These are phyloP conservation scores for Talaromyces sp. DNA, from an alignment of 2,329 filamentous ascomycete species.

Conservation along the genomic window DNA sequence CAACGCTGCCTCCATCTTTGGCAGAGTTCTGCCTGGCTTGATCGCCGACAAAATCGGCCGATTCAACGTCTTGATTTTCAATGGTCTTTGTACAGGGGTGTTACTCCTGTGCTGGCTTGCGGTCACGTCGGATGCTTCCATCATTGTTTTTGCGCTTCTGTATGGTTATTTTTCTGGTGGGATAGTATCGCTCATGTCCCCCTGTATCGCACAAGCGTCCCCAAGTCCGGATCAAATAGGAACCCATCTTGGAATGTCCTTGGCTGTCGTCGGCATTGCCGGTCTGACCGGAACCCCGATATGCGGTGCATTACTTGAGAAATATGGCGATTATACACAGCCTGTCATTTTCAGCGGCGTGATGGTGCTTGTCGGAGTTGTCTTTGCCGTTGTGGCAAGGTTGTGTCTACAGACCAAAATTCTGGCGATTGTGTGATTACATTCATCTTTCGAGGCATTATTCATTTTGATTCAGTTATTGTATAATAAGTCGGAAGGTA, in stretches of 20 bases:
- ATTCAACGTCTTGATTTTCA: slow-evolving; percentile 51
- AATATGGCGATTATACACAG: slow-evolving; percentile 39
- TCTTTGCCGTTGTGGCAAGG: slow-evolving; percentile 34
- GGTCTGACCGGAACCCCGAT: slow-evolving; percentile 56
- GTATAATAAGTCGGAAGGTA: background rate
- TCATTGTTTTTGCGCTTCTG: slow-evolving; percentile 41
- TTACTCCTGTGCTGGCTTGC: slow-evolving; percentile 44
- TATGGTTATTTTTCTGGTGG: slow-evolving; percentile 53
- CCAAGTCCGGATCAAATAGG: slow-evolving; percentile 52
- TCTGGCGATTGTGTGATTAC: slow-evolving; percentile 4
- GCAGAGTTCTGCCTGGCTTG: slow-evolving; percentile 34
- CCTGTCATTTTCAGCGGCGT: slow-evolving; percentile 37
- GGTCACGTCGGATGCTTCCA: slow-evolving; percentile 36
- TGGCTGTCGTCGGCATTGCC: slow-evolving; percentile 49
- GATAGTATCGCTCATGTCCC: slow-evolving; percentile 43
- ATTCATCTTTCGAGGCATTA: background rate
- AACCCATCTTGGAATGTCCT: slow-evolving; percentile 55
- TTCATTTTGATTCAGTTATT: background rate
- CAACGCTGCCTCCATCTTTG: slow-evolving; percentile 33
- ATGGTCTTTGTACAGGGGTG: slow-evolving; percentile 37
- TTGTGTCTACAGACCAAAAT: slow-evolving; percentile 8
- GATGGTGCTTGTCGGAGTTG: slow-evolving; percentile 21
- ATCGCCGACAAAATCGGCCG: slow-evolving; percentile 45
- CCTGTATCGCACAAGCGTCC: slow-evolving; percentile 37
- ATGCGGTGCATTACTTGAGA: slow-evolving; percentile 50